Base-by-base conservation (phyloP, 306 rosid species). In the Ammopiptanthus mongolicus region DNA sequence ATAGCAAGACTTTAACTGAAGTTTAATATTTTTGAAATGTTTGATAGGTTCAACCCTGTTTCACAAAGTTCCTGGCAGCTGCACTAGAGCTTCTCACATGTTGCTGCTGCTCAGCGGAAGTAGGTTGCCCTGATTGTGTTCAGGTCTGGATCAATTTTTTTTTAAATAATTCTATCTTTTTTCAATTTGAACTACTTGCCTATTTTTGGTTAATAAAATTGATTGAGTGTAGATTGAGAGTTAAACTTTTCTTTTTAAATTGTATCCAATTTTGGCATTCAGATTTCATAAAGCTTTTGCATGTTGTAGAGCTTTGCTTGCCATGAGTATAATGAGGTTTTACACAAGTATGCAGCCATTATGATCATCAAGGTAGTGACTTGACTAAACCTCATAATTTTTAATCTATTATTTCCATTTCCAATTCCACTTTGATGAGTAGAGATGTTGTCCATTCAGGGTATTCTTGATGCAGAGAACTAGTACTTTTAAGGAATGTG, bases 331-430 rank as follows among this genome's bases (percentile, higher is more conserved):
- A 95, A 88, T 34, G 98, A 91, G 77, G 96, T 86, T 75, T 69
- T 94, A 61, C 96, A 90, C 89, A 95, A 87, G 90, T 87, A 88
- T 73, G 93, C 97, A 8, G 97, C 96, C 71, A 85, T 89, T 75
- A 86, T 87, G 87, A 86, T 95, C 50, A 82, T 94, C 29, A 84
- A 91, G 98, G 97, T 94, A 61, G 46, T 31, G 4, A 56, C 69
- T 57, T 50, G 53, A 17, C 61, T 50, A 50, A 84, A 70, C 15
- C 82, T 42, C 36, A 28, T 67, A 34, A 77, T 62, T 63, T 81
- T 71, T 57, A 18, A 64, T 78, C 42, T 41, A 50, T 79, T 53
- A 41, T 3, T 3, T 36, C 34, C 51, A 12, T 63, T 71, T 77
- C 34, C 25, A 34, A 58, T 76, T 59, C 37, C 78, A 34, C 69